Evolutionary conservation across 2,329 filamentous ascomycete genomes (phyloP).

Genomic region (Trichoderma aggressivum): DNA sequence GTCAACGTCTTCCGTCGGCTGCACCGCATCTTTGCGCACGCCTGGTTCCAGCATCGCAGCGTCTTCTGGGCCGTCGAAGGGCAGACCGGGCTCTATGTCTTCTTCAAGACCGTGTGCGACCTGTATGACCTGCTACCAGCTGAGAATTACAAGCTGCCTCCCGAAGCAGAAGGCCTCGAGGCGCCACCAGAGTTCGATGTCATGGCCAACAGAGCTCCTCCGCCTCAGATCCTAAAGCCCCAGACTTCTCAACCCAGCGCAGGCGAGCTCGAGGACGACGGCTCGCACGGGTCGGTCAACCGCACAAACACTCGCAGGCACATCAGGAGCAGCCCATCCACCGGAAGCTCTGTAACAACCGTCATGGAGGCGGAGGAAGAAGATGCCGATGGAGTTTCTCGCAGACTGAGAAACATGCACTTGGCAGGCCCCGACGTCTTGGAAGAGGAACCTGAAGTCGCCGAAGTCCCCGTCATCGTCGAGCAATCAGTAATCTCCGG

Average conservation of each 20-base stretch:
- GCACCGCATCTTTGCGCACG: conserved; percentile 96
- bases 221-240: conserved; percentile 38
- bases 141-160: conserved; percentile 93
- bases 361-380: conserved; percentile 84
- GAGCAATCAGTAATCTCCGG: conserved; percentile 32
- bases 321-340: conserved; percentile 74
- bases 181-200: conserved; percentile 43
- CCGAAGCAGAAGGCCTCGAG: conserved; percentile 85
- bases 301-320: conserved; percentile 76
- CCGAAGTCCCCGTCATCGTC: conserved; percentile 42
- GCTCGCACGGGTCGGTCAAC: conserved; percentile 49
- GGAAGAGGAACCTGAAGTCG: conserved; percentile 47
- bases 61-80: conserved; percentile 94
- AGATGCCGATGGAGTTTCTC: conserved; percentile 47
- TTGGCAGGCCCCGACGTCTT: conserved; percentile 55
- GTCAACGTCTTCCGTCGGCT: conserved; percentile 93
- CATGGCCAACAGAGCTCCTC: conserved; percentile 26
- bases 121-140: conserved; percentile 82
- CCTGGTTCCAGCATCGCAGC: conserved; percentile 95
- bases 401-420: conserved; percentile 45
- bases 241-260: conserved; percentile 29
- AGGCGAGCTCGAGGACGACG: conserved; percentile 42
- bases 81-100: conserved; percentile 86
- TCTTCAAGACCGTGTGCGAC: conserved; percentile 97
- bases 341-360: conserved; percentile 73